phyloP scores from a whole-genome alignment of 495 filamentous ascomycete species.

The Tetracladium marchalianum region DNA sequence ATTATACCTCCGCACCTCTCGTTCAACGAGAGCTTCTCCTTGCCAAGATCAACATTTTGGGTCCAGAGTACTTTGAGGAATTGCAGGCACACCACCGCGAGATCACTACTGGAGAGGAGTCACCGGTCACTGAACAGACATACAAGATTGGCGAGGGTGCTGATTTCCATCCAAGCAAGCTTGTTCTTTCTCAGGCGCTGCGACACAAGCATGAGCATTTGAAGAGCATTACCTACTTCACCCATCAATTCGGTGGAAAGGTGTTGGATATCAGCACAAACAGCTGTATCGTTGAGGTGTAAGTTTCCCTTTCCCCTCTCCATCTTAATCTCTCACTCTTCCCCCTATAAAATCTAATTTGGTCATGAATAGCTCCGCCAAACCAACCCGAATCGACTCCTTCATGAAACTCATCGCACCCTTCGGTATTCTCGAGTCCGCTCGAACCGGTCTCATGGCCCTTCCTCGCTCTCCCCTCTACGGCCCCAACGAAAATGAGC shows the following conservation, averaged over 20 bases:
- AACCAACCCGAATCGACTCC: conserved; percentile 86
- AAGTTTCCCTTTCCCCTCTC: conserved; percentile 32
- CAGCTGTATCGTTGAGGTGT: conserved; percentile 97
- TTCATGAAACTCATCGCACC: conserved; percentile 93
- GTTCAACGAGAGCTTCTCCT: conserved; percentile 92
- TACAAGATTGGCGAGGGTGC: conserved; percentile 14
- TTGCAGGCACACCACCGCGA: conserved; percentile 85
- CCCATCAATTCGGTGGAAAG: conserved; percentile 96
- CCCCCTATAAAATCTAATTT: background rate
- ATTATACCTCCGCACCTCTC: conserved; percentile 87
- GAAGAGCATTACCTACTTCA: conserved; percentile 84
- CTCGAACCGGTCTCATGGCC: conserved; percentile 91
- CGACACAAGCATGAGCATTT: conserved; percentile 96
- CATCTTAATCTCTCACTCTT: background rate
- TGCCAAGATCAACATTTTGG: conserved; percentile 92
- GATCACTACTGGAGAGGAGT: conserved; percentile 35
- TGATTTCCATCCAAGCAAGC: conserved; percentile 78
- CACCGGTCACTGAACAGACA: conserved; percentile 24
- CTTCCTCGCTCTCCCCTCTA: conserved; percentile 85
- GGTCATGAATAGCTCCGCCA: conserved; percentile 58
- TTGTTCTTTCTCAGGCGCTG: conserved; percentile 78
- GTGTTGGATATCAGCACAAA: conserved; percentile 95
- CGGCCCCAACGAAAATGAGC: conserved; percentile 53
- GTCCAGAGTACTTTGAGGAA: conserved; percentile 96
- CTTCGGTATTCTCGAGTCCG: conserved; percentile 95